Base-by-base conservation (phyloP, 441 rosid genomes). In the Populus hybrid region DNA sequence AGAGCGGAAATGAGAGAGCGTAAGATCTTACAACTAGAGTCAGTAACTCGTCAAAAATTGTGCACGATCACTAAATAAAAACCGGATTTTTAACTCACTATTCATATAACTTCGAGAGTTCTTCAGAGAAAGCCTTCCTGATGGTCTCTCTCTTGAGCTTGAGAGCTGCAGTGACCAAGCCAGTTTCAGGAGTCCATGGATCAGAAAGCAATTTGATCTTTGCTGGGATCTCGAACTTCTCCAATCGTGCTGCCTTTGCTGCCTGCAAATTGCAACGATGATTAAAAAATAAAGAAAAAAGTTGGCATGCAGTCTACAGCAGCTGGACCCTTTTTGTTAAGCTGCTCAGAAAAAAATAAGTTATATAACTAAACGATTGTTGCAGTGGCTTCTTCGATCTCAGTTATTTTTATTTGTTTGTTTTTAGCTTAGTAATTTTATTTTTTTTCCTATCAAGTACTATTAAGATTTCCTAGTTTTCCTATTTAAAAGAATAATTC, bases 161-260 rank as follows among this genome's bases (percentile, higher is more conserved):
- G 61, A 94, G 89, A 69, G 99, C 98, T 50, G 97, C 95, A 11
- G 99, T 95, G 32, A 90, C 97, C 26, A 96, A 84, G 21, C 98
- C 98, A 28, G 97, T 84, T 69, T 94, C 98, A 30, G 99, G 98
- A 26, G 96, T 94, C 99, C 99, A 96, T 23, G 95, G 90, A 61
- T 89, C 73, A 14, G 88, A 83, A 68, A 93, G 83, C 87, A 94
- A 69, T 74, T 91, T 94, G 50, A 96, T 88, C 92, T 88, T 96
- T 63, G 88, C 90, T 2, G 98, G 99, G 80, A 91, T 91, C 87
- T 96, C 99, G 80, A 94, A 92, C 84, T 92, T 93, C 82, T 93
- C 92, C 80, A 94, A 75, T 1, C 89, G 78, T 0, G 91, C 91
- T 35, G 85, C 83, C 89, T 94, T 96, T 42, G 87, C 97, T 24